A percentile compares a stretch with the other conserved stretches of the same genome.
These are phyloP conservation scores for Quercus glauca DNA, from an alignment of 306 rosid species.

Conservation along the genomic window DNA sequence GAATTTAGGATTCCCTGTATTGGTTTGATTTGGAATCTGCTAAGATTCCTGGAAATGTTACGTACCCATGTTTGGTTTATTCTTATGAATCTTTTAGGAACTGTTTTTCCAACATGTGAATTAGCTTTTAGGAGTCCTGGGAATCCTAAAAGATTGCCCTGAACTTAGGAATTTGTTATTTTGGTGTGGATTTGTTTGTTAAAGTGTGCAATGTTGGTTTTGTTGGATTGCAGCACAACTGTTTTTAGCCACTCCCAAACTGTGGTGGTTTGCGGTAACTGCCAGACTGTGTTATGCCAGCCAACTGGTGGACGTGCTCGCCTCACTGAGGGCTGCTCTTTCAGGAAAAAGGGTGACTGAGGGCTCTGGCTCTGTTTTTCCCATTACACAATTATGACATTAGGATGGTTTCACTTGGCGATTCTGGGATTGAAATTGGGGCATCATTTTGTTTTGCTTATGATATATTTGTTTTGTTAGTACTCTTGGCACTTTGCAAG, in stretches of 20 bases:
- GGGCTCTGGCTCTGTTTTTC: conserved; percentile 3
- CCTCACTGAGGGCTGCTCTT: conserved; percentile 57
- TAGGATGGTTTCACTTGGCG: background rate
- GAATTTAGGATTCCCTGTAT: too few species aligned
- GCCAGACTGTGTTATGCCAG: conserved; percentile 54
- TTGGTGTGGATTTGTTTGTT: background rate
- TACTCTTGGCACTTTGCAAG: background rate
- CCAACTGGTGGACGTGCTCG: conserved; percentile 51
- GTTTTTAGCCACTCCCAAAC: conserved; percentile 57
- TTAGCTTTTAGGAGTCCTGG: too few species aligned
- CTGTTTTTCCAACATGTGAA: too few species aligned
- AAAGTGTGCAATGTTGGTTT: background rate
- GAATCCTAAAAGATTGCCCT: too few species aligned
- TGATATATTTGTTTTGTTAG: background rate
- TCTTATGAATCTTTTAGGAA: too few species aligned
- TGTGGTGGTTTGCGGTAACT: conserved; percentile 52
- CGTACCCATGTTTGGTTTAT: too few species aligned
- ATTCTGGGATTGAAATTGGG: background rate
- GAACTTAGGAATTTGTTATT: too few species aligned
- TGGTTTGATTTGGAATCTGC: too few species aligned
- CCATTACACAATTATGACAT: background rate
- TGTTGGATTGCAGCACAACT: conserved; percentile 38
- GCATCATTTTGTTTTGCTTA: background rate
- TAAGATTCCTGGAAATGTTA: too few species aligned
- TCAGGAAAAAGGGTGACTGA: conserved; percentile 51